Conservation (phyloP, 768 basidiomycete species). For the Mycena leptocephala region DNA sequence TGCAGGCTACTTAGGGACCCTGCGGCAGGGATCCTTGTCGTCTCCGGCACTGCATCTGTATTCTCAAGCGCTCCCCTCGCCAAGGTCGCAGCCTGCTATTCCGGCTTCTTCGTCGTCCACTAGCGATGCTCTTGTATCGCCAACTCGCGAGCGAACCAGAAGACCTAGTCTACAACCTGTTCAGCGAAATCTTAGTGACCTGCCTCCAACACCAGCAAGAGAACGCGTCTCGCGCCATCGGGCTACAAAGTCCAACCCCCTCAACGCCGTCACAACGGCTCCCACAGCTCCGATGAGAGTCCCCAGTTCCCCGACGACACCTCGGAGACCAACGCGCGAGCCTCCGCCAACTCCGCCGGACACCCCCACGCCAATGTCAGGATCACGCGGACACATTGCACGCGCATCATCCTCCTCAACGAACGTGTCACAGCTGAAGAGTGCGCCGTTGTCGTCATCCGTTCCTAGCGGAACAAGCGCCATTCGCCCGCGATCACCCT, state of each 20-base stretch:
- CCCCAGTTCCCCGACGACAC: slow-evolving; percentile 50
- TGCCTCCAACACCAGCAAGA: slow-evolving; percentile 47
- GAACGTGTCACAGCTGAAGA: slow-evolving; percentile 58
- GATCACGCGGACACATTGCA: slow-evolving; percentile 53
- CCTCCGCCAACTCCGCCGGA: slow-evolving; percentile 60
- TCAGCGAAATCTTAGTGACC: slow-evolving; percentile 56
- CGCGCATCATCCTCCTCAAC: slow-evolving; percentile 55
- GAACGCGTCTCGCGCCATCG: slow-evolving; percentile 44
- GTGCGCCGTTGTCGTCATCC: slow-evolving; percentile 57
- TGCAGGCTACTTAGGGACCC: slow-evolving; percentile 74
- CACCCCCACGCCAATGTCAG: slow-evolving; percentile 63
- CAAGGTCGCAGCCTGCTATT: slow-evolving; percentile 65
- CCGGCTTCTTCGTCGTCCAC: slow-evolving; percentile 65
- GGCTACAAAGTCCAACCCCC: slow-evolving; percentile 51
- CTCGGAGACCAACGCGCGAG: slow-evolving; percentile 54
- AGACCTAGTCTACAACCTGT: slow-evolving; percentile 56
- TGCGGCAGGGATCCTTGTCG: slow-evolving; percentile 81
- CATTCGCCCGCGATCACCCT: slow-evolving; percentile 60
- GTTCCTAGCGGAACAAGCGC: slow-evolving; percentile 58
- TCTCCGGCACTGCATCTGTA: slow-evolving; percentile 81
- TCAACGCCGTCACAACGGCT: slow-evolving; percentile 45
- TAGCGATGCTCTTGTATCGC: slow-evolving; percentile 62
- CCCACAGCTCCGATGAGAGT: slow-evolving; percentile 42
- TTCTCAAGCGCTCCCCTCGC: slow-evolving; percentile 69
- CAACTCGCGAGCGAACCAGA: slow-evolving; percentile 61